Conservation (phyloP, 768 basidiomycete genomes). For the Phaeotremella fagi region DNA sequence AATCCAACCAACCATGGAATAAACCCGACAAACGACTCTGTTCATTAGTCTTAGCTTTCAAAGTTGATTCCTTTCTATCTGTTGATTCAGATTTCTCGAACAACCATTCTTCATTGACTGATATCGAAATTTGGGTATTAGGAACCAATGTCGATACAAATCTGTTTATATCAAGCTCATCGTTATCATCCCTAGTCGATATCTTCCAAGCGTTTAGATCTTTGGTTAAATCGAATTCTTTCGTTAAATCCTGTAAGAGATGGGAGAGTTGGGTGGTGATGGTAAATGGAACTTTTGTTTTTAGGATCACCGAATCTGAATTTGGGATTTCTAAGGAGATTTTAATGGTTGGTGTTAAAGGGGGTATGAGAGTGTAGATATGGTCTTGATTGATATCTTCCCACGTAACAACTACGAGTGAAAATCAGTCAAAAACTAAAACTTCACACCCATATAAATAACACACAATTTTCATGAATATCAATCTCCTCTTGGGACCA, state of each 20-base stretch:
- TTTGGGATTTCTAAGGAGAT: constrained; percentile 19
- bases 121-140: too few species aligned
- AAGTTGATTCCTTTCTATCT: constrained; percentile 3
- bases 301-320: too few species aligned
- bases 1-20: constrained; percentile 20
- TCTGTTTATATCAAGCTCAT: constrained; percentile 3
- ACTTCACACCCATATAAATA: too few species aligned
- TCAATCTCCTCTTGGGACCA: constrained; percentile 23
- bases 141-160: too few species aligned
- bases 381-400: too few species aligned
- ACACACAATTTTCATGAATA: constrained; percentile 14
- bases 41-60: constrained; percentile 3
- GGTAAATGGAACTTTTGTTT: too few species aligned
- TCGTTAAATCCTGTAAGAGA: too few species aligned
- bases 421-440: too few species aligned
- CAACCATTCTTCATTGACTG: too few species aligned
- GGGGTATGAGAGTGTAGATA: constrained; percentile 14
- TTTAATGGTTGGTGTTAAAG: constrained; percentile 7
- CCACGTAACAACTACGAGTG: too few species aligned
- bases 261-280: too few species aligned
- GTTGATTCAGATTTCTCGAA: constrained; percentile 10
- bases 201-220: constrained; percentile 12
- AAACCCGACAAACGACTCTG: constrained; percentile 15
- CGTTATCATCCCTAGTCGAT: constrained; percentile 12
- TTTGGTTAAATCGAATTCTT: constrained; percentile 12